These are phyloP conservation scores for Boletus rufocinnamomeus DNA, from an alignment of 768 basidiomycete genomes.

Conservation along the genomic window DNA sequence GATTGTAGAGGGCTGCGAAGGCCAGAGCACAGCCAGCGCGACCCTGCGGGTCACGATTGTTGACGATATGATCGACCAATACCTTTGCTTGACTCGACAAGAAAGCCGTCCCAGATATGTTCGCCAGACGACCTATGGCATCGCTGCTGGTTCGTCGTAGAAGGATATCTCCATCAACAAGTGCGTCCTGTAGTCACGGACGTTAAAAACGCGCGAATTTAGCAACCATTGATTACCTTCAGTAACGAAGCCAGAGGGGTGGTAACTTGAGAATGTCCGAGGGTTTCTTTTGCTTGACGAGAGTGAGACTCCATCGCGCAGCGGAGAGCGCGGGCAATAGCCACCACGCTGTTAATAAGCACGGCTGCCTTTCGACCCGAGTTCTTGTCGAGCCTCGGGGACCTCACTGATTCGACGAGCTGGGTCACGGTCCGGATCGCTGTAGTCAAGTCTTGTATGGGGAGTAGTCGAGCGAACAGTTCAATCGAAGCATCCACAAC, in stretches of 20 bases:
- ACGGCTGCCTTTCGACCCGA: slow-evolving; percentile 85
- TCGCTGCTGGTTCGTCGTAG: slow-evolving; percentile 83
- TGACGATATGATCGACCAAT: slow-evolving; percentile 91
- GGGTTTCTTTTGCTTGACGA: slow-evolving; percentile 62
- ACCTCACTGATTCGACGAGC: slow-evolving; percentile 65
- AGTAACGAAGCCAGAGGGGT: slow-evolving; percentile 66
- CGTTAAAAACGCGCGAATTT: slow-evolving; percentile 12
- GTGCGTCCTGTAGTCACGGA: slow-evolving; percentile 54
- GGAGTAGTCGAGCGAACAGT: slow-evolving; percentile 77
- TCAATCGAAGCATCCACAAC: slow-evolving; percentile 90
- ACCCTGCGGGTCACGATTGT: slow-evolving; percentile 88
- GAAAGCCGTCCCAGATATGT: slow-evolving; percentile 80
- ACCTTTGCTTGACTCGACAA: slow-evolving; percentile 85
- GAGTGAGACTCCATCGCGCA: slow-evolving; percentile 51
- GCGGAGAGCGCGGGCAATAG: slow-evolving; percentile 69
- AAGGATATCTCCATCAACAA: slow-evolving; percentile 78
- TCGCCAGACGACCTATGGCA: slow-evolving; percentile 84
- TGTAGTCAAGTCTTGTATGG: slow-evolving; percentile 68
- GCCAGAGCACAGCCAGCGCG: slow-evolving; percentile 93
- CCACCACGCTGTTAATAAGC: slow-evolving; percentile 74
- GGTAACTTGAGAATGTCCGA: slow-evolving; percentile 67
- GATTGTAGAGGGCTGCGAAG: slow-evolving; percentile 87
- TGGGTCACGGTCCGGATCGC: slow-evolving; percentile 56
- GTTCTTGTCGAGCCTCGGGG: slow-evolving; percentile 84
- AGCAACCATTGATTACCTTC: slow-evolving; percentile 55